These are phyloP conservation scores for Melanogaster broomeanus DNA, from an alignment of 768 basidiomycete species.

Conservation along the genomic window DNA sequence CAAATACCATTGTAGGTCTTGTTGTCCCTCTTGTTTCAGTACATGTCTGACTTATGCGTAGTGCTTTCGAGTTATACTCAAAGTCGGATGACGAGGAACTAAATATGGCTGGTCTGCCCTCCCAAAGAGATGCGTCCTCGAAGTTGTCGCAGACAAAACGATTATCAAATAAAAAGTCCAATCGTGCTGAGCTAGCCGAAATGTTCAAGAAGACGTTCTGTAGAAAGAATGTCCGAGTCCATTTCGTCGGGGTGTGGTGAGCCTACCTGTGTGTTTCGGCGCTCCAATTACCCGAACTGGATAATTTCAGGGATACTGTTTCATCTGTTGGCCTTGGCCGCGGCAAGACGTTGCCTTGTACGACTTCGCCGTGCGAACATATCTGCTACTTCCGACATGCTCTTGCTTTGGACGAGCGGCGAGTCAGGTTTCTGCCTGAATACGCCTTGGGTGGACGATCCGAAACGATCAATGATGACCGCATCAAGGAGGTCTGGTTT, in stretches of 20 bases:
- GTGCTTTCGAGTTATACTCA: slow-evolving; percentile 42
- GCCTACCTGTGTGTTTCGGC: slow-evolving; percentile 4
- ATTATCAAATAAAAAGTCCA: slow-evolving; percentile 10
- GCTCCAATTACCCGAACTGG: background rate
- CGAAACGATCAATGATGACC: slow-evolving; percentile 10
- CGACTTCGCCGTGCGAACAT: slow-evolving; percentile 30
- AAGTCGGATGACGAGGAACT: slow-evolving; percentile 22
- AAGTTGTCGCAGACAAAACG: background rate
- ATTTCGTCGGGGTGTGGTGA: slow-evolving; percentile 49
- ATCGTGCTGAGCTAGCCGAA: slow-evolving; percentile 21
- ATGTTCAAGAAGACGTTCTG: slow-evolving; percentile 41
- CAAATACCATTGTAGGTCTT: slow-evolving; percentile 40
- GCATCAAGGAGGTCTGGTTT: slow-evolving; percentile 46
- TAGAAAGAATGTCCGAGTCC: slow-evolving; percentile 33
- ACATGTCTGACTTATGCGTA: slow-evolving; percentile 9
- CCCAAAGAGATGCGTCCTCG: background rate
- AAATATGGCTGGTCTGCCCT: background rate
- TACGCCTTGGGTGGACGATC: slow-evolving; percentile 35
- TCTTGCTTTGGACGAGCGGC: slow-evolving; percentile 46
- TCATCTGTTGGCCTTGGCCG: slow-evolving; percentile 44
- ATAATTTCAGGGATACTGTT: slow-evolving; percentile 43
- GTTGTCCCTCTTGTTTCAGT: background rate
- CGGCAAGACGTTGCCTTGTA: slow-evolving; percentile 32
- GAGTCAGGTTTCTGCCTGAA: slow-evolving; percentile 50
- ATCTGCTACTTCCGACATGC: slow-evolving; percentile 48